These are phyloP conservation scores for Coemansia interrupta DNA, from an alignment of 192 early-diverging fungal genomes.

Conservation along the genomic window DNA sequence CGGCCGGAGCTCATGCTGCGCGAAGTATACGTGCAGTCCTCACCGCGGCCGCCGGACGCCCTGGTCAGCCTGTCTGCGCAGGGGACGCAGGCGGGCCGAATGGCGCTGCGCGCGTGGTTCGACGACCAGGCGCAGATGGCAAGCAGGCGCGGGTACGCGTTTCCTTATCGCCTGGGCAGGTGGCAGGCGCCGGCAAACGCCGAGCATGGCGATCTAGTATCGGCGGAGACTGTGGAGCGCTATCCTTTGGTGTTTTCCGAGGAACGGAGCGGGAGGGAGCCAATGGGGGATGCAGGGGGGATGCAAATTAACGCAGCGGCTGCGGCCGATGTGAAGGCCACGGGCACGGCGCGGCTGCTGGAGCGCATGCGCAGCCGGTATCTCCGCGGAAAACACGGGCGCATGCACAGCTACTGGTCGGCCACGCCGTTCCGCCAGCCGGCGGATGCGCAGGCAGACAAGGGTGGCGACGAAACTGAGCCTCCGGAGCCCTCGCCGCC, in stretches of 20 bases:
- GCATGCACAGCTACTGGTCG: constrained; percentile 42
- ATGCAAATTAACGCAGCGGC: not conserved
- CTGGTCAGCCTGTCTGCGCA: constrained; percentile 39
- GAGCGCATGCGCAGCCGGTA: constrained; percentile 30
- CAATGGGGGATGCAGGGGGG: constrained; percentile 3
- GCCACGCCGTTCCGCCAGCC: constrained; percentile 10
- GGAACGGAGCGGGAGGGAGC: not conserved
- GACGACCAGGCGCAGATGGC: constrained; percentile 45
- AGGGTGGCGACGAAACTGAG: constrained; percentile 6
- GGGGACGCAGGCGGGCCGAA: constrained; percentile 32
- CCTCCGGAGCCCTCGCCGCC: constrained; percentile 4
- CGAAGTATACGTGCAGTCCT: constrained; percentile 45
- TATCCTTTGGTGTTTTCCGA: constrained; percentile 20
- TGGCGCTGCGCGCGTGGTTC: constrained; percentile 42
- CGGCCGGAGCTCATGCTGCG: constrained; percentile 33
- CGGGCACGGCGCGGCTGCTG: constrained; percentile 31
- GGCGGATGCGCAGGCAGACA: not conserved
- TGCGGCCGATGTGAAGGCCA: constrained; percentile 9
- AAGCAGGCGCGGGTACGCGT: constrained; percentile 32
- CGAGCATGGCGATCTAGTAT: not conserved
- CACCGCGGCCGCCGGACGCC: constrained; percentile 33
- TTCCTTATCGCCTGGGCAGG: constrained; percentile 36
- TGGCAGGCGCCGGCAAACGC: constrained; percentile 3
- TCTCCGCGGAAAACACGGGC: constrained; percentile 31
- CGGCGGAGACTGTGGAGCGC: not conserved